Evolutionary conservation across 148 eudicot species (phyloP).

Genomic region (Bassia scoparia): DNA sequence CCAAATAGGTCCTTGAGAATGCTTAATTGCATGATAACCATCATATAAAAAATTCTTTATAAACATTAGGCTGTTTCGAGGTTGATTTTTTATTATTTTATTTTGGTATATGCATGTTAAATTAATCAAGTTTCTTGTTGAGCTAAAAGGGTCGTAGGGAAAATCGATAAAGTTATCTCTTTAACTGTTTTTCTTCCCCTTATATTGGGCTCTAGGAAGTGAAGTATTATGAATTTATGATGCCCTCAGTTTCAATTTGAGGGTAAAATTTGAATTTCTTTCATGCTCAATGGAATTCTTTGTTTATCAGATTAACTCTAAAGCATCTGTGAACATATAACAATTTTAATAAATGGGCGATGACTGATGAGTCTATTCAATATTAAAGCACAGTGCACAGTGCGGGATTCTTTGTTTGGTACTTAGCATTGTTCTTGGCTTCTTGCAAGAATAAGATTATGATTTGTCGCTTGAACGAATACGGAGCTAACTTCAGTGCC

Average conservation of each 20-base stretch:
- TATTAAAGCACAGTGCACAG: background rate
- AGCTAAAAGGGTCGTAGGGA: background rate
- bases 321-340: background rate
- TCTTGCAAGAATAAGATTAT: no score
- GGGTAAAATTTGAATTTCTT: background rate
- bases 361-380: background rate
- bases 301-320: background rate
- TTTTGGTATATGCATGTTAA: background rate
- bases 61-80: background rate
- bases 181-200: background rate
- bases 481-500: no score
- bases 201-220: background rate
- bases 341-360: background rate
- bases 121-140: background rate
- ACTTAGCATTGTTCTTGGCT: no score
- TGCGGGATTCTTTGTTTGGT: background rate
- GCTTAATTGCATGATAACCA: background rate
- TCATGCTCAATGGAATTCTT: background rate
- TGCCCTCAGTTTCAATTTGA: background rate
- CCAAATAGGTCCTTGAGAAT: background rate
- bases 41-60: background rate
- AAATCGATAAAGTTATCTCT: background rate
- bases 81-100: no score
- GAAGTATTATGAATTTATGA: no score
- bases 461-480: no score